Evolutionary conservation across 345 rosid species (phyloP).

Genomic region (Barbarea vulgaris): DNA sequence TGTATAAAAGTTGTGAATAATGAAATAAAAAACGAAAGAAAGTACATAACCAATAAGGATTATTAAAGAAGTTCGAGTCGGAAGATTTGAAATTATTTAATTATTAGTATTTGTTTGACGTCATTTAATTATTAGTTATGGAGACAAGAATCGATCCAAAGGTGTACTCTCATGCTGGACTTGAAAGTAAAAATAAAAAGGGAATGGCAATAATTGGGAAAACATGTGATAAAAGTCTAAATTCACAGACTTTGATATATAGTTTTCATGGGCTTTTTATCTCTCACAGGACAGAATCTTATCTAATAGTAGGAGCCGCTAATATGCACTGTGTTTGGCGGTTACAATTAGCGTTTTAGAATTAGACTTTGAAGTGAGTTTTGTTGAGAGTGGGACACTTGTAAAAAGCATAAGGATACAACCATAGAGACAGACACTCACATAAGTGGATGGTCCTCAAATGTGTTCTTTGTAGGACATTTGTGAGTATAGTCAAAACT

Average conservation of each 20-base stretch:
- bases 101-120: not conserved
- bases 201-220: conserved; percentile 36
- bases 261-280: conserved; percentile 25
- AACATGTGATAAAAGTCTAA: conserved; percentile 39
- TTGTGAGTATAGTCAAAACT: conserved; percentile 32
- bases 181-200: conserved; percentile 24
- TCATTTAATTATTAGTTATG: conserved; percentile 4
- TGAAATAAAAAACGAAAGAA: conserved; percentile 21
- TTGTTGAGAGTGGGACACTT: conserved; percentile 25
- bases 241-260: conserved; percentile 30
- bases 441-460: conserved; percentile 40
- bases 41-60: not conserved
- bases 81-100: conserved; percentile 12
- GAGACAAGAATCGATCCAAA: conserved; percentile 38
- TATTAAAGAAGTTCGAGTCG: conserved; percentile 8
- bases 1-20: conserved; percentile 39
- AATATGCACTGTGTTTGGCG: conserved; percentile 28
- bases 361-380: conserved; percentile 27
- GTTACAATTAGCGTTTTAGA: conserved; percentile 24
- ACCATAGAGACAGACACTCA: conserved; percentile 28
- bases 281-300: conserved; percentile 25
- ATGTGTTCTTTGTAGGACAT: conserved; percentile 34
- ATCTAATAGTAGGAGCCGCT: conserved; percentile 24
- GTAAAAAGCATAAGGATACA: conserved; percentile 26
- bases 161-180: conserved; percentile 29